These are phyloP conservation scores for Lentinus tigrinus DNA, from an alignment of 768 basidiomycete species.

Conservation along the genomic window DNA sequence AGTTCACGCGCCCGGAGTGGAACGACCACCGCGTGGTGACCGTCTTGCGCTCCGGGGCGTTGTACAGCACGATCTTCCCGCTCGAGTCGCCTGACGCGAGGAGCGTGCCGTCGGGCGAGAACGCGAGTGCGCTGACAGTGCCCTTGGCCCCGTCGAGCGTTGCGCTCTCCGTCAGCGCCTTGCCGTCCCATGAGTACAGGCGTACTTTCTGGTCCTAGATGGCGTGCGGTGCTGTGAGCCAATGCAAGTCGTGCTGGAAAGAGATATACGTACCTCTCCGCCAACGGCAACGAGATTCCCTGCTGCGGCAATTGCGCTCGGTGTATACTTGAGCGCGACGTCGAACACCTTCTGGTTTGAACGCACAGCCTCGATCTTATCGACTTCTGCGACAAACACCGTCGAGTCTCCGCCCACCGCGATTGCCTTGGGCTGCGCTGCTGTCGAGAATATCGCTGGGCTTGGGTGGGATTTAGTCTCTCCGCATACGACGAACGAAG, in stretches of 20 bases:
- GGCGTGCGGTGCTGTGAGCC: not conserved
- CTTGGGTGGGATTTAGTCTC: no score
- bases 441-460: conserved; percentile 48
- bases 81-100: conserved; percentile 84
- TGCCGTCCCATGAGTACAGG: conserved; percentile 72
- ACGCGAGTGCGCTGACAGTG: conserved; percentile 68
- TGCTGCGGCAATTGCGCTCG: conserved; percentile 56
- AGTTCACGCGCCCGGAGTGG: conserved; percentile 80
- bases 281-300: conserved; percentile 65
- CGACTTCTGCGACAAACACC: conserved; percentile 62
- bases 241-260: not conserved
- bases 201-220: conserved; percentile 70
- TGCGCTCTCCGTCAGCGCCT: conserved; percentile 51
- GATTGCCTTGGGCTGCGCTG: conserved; percentile 69
- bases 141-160: conserved; percentile 70
- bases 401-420: conserved; percentile 58
- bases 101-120: conserved; percentile 73
- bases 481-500: no score
- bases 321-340: conserved; percentile 45
- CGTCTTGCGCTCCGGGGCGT: conserved; percentile 63
- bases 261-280: conserved; percentile 54
- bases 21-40: conserved; percentile 81
- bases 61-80: conserved; percentile 80
- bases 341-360: conserved; percentile 68
- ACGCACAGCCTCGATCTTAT: conserved; percentile 62